Conservation (phyloP, 2,329 filamentous ascomycete genomes). For the Aspergillus felis region DNA sequence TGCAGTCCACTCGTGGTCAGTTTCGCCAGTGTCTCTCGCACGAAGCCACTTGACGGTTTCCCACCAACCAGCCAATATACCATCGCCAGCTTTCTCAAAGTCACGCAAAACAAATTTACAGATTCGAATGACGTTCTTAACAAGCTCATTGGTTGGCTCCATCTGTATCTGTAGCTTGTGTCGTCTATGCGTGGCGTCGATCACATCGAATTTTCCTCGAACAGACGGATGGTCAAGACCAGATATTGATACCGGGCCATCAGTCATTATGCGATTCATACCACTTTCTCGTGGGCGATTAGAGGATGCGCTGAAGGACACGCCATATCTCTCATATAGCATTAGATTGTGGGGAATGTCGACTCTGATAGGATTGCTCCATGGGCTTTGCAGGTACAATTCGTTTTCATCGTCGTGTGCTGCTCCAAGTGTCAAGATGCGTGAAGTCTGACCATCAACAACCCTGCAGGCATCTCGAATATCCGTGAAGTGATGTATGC, state of each 20-base stretch:
- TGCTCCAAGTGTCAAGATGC: constrained; percentile 67
- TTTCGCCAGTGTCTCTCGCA: constrained; percentile 43
- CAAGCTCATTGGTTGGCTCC: constrained; percentile 60
- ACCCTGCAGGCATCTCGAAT: constrained; percentile 71
- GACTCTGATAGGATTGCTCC: constrained; percentile 68
- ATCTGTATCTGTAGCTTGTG: constrained; percentile 68
- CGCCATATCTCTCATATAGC: constrained; percentile 56
- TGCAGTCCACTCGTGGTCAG: constrained; percentile 66
- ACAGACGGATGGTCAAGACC: constrained; percentile 57
- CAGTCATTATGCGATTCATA: constrained; percentile 43
- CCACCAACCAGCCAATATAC: constrained; percentile 67
- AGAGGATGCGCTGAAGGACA: constrained; percentile 53
- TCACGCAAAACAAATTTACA: constrained; percentile 63
- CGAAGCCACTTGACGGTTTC: constrained; percentile 67
- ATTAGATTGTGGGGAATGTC: constrained; percentile 56
- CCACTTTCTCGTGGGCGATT: constrained; percentile 52
- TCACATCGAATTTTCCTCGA: constrained; percentile 61
- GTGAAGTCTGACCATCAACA: constrained; percentile 62
- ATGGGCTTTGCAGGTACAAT: constrained; percentile 70
- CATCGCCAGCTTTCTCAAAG: constrained; percentile 53
- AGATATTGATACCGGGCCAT: constrained; percentile 41
- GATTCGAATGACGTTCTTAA: constrained; percentile 57
- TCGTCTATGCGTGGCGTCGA: constrained; percentile 58
- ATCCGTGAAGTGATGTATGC: constrained; percentile 58
- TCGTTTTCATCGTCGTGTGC: constrained; percentile 61